phyloP scores from a whole-genome alignment of 768 basidiomycete species.

The Kwoniella europaea region DNA sequence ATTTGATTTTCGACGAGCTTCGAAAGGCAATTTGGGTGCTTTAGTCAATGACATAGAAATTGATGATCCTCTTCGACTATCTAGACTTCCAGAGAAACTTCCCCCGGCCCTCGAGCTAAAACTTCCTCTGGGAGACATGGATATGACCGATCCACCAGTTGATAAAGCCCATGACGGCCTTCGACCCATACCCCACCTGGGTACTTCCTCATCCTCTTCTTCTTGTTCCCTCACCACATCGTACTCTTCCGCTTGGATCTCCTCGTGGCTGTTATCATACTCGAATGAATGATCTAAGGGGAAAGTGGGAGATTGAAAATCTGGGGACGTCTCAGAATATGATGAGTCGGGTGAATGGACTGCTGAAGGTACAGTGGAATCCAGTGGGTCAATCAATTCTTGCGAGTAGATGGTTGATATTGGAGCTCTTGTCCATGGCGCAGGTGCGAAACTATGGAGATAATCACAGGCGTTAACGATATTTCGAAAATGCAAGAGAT shows the following conservation, averaged over 20 bases:
- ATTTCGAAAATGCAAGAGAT: no score
- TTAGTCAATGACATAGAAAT: neutral
- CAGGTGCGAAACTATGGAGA: no score
- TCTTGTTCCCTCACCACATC: conserved; percentile 33
- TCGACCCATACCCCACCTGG: conserved; percentile 36
- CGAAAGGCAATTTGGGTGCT: conserved; percentile 9
- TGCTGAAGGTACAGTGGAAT: conserved; percentile 8
- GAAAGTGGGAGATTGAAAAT: conserved; percentile 31
- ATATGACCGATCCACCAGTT: conserved; percentile 45
- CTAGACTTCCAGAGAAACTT: conserved; percentile 16
- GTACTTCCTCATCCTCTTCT: conserved; percentile 12
- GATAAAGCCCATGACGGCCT: conserved; percentile 34
- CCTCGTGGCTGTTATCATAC: conserved; percentile 24
- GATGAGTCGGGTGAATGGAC: conserved; percentile 48
- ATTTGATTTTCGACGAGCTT: conserved; percentile 36
- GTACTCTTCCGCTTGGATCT: conserved; percentile 39
- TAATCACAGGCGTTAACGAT: no score
- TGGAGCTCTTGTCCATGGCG: no score
- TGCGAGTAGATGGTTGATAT: neutral
- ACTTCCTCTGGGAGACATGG: conserved; percentile 45
- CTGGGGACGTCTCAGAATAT: conserved; percentile 39
- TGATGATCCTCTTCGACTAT: conserved; percentile 26
- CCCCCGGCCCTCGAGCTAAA: neutral
- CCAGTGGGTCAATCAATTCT: conserved; percentile 6
- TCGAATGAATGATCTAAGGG: conserved; percentile 38